phyloP scores from a whole-genome alignment of 495 filamentous ascomycete species.

The Cercophora scortea region DNA sequence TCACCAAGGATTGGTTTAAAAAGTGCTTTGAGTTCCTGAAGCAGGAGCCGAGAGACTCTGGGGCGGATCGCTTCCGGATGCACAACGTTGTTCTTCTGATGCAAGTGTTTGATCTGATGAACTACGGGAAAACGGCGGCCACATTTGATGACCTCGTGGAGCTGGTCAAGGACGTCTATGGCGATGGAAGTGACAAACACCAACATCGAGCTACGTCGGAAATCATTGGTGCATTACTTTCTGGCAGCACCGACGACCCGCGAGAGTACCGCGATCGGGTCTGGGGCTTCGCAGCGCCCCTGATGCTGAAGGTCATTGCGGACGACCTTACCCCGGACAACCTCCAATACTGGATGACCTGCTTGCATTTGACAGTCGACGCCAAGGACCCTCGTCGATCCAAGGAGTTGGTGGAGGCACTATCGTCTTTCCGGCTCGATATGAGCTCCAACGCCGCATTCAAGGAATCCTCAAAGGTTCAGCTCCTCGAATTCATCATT shows the following conservation, averaged over 20 bases:
- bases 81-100: constrained; percentile 76
- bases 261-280: constrained; percentile 60
- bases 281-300: constrained; percentile 86
- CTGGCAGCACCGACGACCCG: constrained; percentile 63
- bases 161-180: constrained; percentile 64
- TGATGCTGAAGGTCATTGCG: constrained; percentile 74
- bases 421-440: constrained; percentile 81
- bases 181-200: constrained; percentile 94
- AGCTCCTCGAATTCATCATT: constrained; percentile 81
- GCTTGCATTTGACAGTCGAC: constrained; percentile 75
- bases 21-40: constrained; percentile 89
- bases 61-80: constrained; percentile 81
- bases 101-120: constrained; percentile 81
- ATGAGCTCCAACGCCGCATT: constrained; percentile 95
- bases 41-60: constrained; percentile 85
- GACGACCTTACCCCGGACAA: constrained; percentile 94
- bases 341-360: constrained; percentile 85
- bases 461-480: constrained; percentile 96
- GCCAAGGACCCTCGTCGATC: constrained; percentile 76
- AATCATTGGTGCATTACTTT: constrained; percentile 79
- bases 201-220: constrained; percentile 95
- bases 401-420: constrained; percentile 78
- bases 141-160: constrained; percentile 86
- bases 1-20: constrained; percentile 79
- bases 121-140: constrained; percentile 61